Base-by-base conservation (phyloP, 2,329 filamentous ascomycete genomes). In the Chaetomium sp. region DNA sequence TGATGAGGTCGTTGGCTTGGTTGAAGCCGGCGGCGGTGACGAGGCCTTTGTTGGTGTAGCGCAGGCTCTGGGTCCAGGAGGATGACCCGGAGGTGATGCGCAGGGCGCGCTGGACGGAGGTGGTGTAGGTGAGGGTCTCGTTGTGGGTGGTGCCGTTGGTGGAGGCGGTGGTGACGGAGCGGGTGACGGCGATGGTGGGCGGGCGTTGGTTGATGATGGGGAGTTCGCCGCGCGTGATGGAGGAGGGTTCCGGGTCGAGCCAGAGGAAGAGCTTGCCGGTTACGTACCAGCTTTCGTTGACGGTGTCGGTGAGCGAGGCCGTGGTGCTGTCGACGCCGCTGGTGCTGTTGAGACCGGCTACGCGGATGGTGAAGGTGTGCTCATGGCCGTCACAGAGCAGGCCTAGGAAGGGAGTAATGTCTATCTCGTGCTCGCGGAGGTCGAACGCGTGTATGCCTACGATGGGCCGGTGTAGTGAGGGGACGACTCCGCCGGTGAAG, bases 251-350 rank as follows among this genome's bases (percentile, higher is more conserved):
- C 65, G 77, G 73, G 70, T 89, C 87, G 0, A 89, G 80, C 86
- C 90, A 95, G n/a, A 93, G 70, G 73, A 95, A 94, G 12, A 94
- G 80, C 75, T 93, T 95, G 47, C 90, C 91, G 0, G 88, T 90
- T 2, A 95, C 83, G 19, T 90, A 83, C 92, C 91, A 95, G 71
- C 86, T 86, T 60, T 81, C 83, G n/a, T 82, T 85, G 2, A 90
- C 85, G 0, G 81, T 82, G 25, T 82, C 75, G 0, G 83, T 84
- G 7, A 90, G 74, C 1, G 72, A 74, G 1, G 81, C 83, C 23
- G 64, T 50, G 3, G 73, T 76, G 8, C 80, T 81, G 13, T 77
- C 74, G 27, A 6, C 3, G 27, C 27, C 27, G 1, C 80, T 29
- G 9, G 57, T 80, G 62, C 83, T 73, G 54, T 86, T 76, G 9